Percentiles rank a stretch among this genome's conserved stretches.
phyloP scores from a whole-genome alignment of 345 rosid genomes.

The Euphorbia pulcherrima region DNA sequence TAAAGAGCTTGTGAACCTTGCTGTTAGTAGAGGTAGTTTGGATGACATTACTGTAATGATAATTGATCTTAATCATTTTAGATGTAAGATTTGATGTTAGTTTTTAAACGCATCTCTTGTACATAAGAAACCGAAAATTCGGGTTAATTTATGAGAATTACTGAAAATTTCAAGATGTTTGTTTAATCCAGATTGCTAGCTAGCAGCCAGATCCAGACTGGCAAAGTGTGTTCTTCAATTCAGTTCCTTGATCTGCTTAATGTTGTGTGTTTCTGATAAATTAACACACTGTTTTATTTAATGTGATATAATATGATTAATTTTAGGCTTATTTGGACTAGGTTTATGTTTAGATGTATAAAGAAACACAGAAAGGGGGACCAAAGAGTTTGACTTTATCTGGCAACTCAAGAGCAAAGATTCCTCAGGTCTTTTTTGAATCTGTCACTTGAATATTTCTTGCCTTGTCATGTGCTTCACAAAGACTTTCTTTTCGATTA shows the following conservation, averaged over 20 bases:
- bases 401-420: neutral
- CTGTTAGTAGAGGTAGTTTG: conserved; percentile 59
- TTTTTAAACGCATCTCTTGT: neutral
- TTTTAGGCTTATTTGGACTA: neutral
- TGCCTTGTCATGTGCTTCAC: neutral
- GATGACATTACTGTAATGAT: conserved; percentile 78
- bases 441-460: conserved; percentile 8
- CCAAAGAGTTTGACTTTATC: conserved; percentile 1
- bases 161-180: neutral
- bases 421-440: conserved; percentile 7
- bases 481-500: too few relatives aligned
- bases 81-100: conserved; percentile 25
- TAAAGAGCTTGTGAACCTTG: conserved; percentile 62
- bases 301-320: neutral
- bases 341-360: neutral
- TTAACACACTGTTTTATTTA: neutral
- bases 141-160: neutral
- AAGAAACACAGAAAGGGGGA: neutral
- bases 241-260: neutral
- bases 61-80: conserved; percentile 52
- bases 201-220: neutral
- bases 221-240: neutral
- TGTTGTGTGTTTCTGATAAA: neutral
- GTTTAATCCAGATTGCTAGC: neutral
- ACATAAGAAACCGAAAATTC: neutral